These are phyloP conservation scores for Zelonia costaricensis DNA, from an alignment of 208 protist species.

Conservation along the genomic window DNA sequence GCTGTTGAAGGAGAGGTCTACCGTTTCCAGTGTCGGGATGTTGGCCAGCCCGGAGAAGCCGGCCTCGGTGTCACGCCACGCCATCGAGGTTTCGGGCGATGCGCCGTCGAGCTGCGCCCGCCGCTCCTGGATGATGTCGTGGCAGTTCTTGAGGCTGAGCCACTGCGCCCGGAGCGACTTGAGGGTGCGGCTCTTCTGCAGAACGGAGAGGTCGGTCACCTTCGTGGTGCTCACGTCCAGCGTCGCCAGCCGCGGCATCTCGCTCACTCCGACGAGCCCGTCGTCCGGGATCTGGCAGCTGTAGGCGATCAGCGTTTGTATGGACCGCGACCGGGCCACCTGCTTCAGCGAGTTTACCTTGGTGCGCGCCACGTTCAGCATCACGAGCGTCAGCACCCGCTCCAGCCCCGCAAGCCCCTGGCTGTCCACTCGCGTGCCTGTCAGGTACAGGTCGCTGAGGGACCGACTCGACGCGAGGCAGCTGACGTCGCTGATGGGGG, in stretches of 20 bases:
- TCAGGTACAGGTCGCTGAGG: conserved; percentile 41
- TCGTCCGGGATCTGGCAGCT: conserved; percentile 42
- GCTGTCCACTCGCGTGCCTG: conserved; percentile 40
- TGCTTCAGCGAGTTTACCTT: conserved; percentile 39
- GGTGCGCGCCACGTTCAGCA: conserved; percentile 45
- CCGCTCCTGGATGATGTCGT: conserved; percentile 44
- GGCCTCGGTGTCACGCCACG: conserved; percentile 38
- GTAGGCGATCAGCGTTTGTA: conserved; percentile 45
- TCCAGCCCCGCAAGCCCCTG: conserved; percentile 45
- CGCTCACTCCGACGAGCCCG: conserved; percentile 31
- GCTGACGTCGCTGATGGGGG: conserved; percentile 47
- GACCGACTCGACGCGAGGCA: conserved; percentile 35
- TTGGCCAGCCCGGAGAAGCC: conserved; percentile 55
- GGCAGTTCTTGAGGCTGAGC: conserved; percentile 60
- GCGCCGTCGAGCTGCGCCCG: conserved; percentile 32
- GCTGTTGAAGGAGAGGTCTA: conserved; percentile 70
- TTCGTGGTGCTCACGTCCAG: conserved; percentile 61
- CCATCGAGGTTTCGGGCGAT: conserved; percentile 13
- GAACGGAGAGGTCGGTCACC: conserved; percentile 54
- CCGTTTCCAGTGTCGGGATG: conserved; percentile 59
- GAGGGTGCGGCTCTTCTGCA: conserved; percentile 46
- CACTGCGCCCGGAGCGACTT: conserved; percentile 67
- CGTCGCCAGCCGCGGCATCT: conserved; percentile 41
- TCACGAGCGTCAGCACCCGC: conserved; percentile 33
- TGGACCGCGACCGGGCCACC: conserved; percentile 30